phyloP scores from a whole-genome alignment of 441 rosid species.

The Manihot esculenta region DNA sequence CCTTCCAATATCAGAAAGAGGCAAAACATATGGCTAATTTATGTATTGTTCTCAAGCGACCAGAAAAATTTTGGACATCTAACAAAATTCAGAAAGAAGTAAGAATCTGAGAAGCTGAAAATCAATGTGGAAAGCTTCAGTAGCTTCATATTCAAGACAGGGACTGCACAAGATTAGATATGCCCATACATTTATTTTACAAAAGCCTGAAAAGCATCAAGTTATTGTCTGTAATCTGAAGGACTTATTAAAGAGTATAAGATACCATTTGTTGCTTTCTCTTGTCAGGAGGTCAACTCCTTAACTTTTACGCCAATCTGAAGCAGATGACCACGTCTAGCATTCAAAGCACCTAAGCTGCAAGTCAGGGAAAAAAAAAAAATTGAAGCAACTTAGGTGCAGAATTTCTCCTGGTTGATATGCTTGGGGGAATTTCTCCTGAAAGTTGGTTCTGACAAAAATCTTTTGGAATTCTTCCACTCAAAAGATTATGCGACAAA shows the following conservation, averaged over 20 bases:
- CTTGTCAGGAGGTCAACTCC: too few species aligned
- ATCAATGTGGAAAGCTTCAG: background rate
- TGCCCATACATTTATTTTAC: too few species aligned
- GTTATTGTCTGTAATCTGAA: background rate
- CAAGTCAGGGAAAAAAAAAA: background rate
- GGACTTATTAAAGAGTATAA: background rate
- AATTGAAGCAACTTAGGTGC: too few species aligned
- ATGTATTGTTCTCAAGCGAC: background rate
- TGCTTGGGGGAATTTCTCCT: conserved; percentile 21
- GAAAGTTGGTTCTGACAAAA: conserved; percentile 18
- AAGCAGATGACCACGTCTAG: too few species aligned
- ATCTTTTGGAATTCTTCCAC: background rate
- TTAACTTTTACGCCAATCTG: too few species aligned
- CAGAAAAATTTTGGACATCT: background rate
- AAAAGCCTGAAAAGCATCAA: too few species aligned
- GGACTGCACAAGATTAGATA: background rate
- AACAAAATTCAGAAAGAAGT: background rate
- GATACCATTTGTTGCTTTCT: too few species aligned
- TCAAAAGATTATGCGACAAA: conserved; percentile 13
- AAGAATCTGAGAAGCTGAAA: background rate
- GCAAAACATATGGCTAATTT: background rate
- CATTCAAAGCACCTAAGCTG: background rate
- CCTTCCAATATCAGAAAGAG: background rate
- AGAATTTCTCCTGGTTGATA: conserved; percentile 11
- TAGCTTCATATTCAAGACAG: background rate